phyloP scores from a whole-genome alignment of 176 grass and related monocot genomes.

The Carex scoparia region DNA sequence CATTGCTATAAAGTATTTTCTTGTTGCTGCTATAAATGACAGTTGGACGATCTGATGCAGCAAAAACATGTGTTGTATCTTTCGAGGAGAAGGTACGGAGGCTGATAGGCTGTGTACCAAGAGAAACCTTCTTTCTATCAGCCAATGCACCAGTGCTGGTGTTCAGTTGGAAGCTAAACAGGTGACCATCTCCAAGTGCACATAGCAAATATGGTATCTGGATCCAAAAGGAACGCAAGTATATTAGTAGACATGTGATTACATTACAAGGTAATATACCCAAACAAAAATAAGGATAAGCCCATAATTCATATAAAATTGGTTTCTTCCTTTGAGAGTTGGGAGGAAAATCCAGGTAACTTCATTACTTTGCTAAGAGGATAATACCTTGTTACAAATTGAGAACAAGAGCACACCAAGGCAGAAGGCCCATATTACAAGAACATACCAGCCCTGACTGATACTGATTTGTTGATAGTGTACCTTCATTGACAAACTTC shows the following conservation, averaged over 20 bases:
- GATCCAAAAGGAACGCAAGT: neutral
- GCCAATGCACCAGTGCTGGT: slow-evolving; percentile 53
- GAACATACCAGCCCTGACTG: neutral
- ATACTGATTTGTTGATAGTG: neutral
- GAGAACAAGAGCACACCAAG: neutral
- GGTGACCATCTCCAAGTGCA: slow-evolving; percentile 92
- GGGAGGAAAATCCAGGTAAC: neutral
- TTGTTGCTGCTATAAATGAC: slow-evolving; percentile 98
- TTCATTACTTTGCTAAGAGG: neutral
- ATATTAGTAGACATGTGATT: neutral
- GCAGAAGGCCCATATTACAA: neutral
- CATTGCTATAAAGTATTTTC: slow-evolving; percentile 96
- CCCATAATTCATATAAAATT: neutral
- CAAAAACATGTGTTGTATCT: slow-evolving; percentile 86
- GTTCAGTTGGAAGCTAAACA: slow-evolving; percentile 85
- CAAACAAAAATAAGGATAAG: neutral
- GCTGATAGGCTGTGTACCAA: slow-evolving; percentile 89
- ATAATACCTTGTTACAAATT: neutral
- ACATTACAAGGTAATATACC: neutral
- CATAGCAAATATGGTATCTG: slow-evolving; percentile 91
- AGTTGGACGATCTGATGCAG: slow-evolving; percentile 92
- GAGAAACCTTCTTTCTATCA: slow-evolving; percentile 90
- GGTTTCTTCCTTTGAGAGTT: neutral
- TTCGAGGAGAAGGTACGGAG: slow-evolving; percentile 95
- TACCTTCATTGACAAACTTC: neutral